Evolutionary conservation across 768 basidiomycete genomes (phyloP), one percentile per base, ranked within the genome.

Genomic region (Lentinula boryana): DNA sequence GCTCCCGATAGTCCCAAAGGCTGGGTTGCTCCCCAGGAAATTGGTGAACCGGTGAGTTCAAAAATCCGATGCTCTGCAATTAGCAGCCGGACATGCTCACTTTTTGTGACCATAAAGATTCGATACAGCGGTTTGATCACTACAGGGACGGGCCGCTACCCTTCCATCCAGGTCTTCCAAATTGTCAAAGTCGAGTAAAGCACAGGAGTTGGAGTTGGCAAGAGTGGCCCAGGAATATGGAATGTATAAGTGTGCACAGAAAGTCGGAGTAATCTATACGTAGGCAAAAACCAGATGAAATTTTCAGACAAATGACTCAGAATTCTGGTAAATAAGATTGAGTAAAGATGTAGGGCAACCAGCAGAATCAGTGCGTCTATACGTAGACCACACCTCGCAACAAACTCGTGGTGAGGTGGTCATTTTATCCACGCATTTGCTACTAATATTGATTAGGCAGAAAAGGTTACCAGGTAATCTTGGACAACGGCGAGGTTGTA

Each of bases 401-500:
- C 23, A 56, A 56, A 16, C 27, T 63, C 59, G 75, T 77, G n/a
- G 76, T 72, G 2, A 84, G 81, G 21, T 84, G 81, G 18, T 70
- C 62, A 5, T 69, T 27, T 80, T 51, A 71, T 87, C 57, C 70
- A 78, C 4, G 76, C 72, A 13, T 70, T 67, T 16, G 78, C 78
- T 27, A 65, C 62, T 43, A 69, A 71, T 5, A 74, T 77, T 35
- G 58, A 68, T 32, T 58, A 18, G 23, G 2, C 27, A 69, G 65
- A 9, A 61, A 68, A 1, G 76, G 77, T n/a, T 74, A 78, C 0
- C 60, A n/a, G n/a, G n/a, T n/a, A n/a, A n/a, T n/a, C n/a, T n/a
- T n/a, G 8, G 75, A 74, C 8, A 71, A 74, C 62, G 85, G 84
- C 36, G 77, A 84, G 54, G 68, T 67, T 18, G 61, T 89, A 12